phyloP scores from a whole-genome alignment of 1,284 basidiomycete species.

The Pholiota adiposa region DNA sequence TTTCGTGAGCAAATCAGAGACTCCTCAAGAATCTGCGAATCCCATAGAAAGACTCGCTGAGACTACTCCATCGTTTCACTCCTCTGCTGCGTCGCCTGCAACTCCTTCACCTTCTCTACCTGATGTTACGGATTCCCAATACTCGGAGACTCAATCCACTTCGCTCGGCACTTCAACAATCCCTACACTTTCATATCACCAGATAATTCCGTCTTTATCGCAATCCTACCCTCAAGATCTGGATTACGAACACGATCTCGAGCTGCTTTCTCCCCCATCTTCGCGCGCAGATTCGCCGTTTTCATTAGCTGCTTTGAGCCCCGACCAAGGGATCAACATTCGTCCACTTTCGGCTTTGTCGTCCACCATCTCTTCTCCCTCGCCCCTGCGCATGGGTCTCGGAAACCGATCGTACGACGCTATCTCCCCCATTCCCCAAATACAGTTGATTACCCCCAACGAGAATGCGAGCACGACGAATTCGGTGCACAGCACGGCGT shows the following conservation, averaged over 20 bases:
- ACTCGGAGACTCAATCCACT: conserved; percentile 24
- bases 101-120: conserved; percentile 24
- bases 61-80: neutral
- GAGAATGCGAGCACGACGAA: conserved; percentile 3
- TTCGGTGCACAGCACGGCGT: conserved; percentile 19
- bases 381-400: conserved; percentile 18
- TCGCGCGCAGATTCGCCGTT: conserved; percentile 46
- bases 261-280: conserved; percentile 46
- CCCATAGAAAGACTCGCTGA: neutral
- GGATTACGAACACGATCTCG: conserved; percentile 45
- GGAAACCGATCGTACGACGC: conserved; percentile 25
- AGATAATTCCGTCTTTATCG: conserved; percentile 41
- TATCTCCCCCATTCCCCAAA: conserved; percentile 18
- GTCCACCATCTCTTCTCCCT: conserved; percentile 14
- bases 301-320: conserved; percentile 28
- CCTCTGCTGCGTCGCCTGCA: conserved; percentile 22
- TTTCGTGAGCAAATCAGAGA: neutral
- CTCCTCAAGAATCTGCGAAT: conserved; percentile 1
- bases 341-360: conserved; percentile 9
- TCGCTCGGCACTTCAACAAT: neutral
- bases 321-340: conserved; percentile 9
- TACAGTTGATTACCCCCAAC: conserved; percentile 4
- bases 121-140: conserved; percentile 21
- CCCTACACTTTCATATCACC: conserved; percentile 12
- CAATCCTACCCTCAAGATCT: conserved; percentile 44